A percentile compares a stretch with the other conserved stretches of the same genome.
phyloP scores from a whole-genome alignment of 2,329 filamentous ascomycete genomes.

The Lachnellula arida region DNA sequence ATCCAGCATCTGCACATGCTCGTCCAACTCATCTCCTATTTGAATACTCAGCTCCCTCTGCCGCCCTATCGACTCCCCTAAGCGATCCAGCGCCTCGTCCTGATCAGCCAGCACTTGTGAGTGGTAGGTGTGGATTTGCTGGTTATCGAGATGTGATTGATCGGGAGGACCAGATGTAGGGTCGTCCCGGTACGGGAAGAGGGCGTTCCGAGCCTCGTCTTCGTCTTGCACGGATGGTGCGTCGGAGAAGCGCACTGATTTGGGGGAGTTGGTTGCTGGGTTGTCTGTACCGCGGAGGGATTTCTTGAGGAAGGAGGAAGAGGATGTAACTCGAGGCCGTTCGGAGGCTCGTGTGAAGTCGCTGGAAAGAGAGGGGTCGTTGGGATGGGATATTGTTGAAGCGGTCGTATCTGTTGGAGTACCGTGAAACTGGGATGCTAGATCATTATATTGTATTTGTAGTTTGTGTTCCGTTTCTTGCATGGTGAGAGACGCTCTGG shows the following conservation, averaged over 20 bases:
- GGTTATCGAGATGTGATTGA: constrained; percentile 59
- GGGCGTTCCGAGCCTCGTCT: constrained; percentile 50
- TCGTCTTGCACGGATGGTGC: constrained; percentile 39
- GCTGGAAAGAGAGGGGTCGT: constrained; percentile 55
- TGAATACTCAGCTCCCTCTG: constrained; percentile 92
- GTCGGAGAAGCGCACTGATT: constrained; percentile 86
- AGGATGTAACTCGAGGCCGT: constrained; percentile 32
- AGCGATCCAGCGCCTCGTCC: constrained; percentile 83
- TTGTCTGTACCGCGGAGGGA: constrained; percentile 31
- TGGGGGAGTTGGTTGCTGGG: constrained; percentile 40
- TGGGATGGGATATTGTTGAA: constrained; percentile 53
- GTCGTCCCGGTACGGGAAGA: constrained; percentile 70
- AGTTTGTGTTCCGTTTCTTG: constrained; percentile 64
- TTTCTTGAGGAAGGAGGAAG: constrained; percentile 40
- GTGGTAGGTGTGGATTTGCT: constrained; percentile 85
- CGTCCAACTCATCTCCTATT: constrained; percentile 93
- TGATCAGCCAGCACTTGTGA: constrained; percentile 77
- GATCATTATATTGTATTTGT: constrained; percentile 68
- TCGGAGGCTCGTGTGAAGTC: constrained; percentile 61
- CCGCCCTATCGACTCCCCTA: constrained; percentile 81
- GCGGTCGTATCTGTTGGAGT: constrained; percentile 47
- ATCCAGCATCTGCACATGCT: constrained; percentile 82
- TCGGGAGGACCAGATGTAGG: constrained; percentile 38
- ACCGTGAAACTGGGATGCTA: constrained; percentile 76
- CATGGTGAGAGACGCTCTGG: constrained; percentile 42